Base-by-base conservation (phyloP, 2,329 filamentous ascomycete species). In the Colletotrichum sp. region DNA sequence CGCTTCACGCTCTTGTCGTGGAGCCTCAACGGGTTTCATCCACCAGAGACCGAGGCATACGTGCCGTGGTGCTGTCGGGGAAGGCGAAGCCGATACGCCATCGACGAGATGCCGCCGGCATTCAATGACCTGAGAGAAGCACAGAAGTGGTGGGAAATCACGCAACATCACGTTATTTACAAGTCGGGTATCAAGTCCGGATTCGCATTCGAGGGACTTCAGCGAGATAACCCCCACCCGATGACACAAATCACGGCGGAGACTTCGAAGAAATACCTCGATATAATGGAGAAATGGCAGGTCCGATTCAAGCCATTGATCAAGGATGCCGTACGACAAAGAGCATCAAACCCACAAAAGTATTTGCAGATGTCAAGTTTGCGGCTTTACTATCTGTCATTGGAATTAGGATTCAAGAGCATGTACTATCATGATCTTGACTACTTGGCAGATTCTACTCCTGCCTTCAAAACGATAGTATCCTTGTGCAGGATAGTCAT, bases 221-320 rank as follows among this genome's bases (percentile, higher is more conserved):
- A 64, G 16, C 5, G 14, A 6, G 21, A 64, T 24, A 21, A 34
- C 24, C 16, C 48, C 18, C 16, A 16, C 5, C 24, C 32, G 13
- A 24, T 24, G n/a, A 30, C 6, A 7, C n/a, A 61, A 18, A 13
- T 69, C 2, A 43, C 59, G 5, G 12, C 14, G 9, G 43, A 70
- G 28, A 43, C 66, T 18, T 24, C 66, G 3, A 32, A 43, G n/a
- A 71, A 39, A n/a, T 82, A 84, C 9, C 26, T 39, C 10, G 26
- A 30, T 1, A 21, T 76, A 4, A 60, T 70, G 14, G 65, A 66
- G 10, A 39, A 13, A 16, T 74, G 71, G 71, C 34, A 26, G 7
- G 34, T 12, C 3, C 14, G 59, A 2, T 74, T 71, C 13, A 24
- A 32, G 21, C 43, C 65, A 3, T 26, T 76, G 26, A 48, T 36